Percentiles rank a stretch among this genome's conserved stretches.
phyloP scores from a whole-genome alignment of 2,329 filamentous ascomycete genomes.

The Fusarium domesticum region DNA sequence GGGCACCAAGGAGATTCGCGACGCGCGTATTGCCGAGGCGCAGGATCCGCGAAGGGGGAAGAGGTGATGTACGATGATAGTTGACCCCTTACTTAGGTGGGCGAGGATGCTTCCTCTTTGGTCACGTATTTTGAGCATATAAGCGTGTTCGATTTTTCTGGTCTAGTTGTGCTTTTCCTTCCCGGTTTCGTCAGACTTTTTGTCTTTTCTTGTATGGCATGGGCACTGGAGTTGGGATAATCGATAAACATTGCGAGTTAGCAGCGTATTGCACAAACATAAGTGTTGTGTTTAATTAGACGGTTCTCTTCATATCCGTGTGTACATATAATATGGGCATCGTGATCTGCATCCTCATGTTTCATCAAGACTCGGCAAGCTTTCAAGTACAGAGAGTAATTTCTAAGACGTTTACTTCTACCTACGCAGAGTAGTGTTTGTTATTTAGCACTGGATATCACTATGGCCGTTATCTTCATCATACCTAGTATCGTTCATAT shows the following conservation, averaged over 20 bases:
- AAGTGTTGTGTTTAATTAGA: constrained; percentile 2
- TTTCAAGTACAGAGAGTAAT: no score
- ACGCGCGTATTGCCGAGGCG: constrained; percentile 77
- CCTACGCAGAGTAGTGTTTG: background rate
- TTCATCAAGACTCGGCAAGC: no score
- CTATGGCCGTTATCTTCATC: constrained; percentile 13
- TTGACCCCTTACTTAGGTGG: background rate
- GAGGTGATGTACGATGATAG: constrained; percentile 30
- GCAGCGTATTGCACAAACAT: constrained; percentile 10
- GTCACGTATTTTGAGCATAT: no score
- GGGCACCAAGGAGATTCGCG: constrained; percentile 87
- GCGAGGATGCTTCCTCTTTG: no score
- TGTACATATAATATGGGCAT: background rate
- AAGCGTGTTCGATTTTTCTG: constrained; percentile 5
- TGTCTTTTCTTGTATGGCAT: constrained; percentile 24
- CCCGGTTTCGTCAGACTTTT: constrained; percentile 10
- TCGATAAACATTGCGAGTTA: constrained; percentile 13
- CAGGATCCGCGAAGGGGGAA: constrained; percentile 73
- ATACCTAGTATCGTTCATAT: constrained; percentile 9
- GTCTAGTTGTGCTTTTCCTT: constrained; percentile 7
- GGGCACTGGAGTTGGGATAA: constrained; percentile 24
- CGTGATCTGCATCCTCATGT: background rate
- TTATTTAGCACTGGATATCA: constrained; percentile 21
- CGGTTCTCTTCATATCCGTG: background rate
- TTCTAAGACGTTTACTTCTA: no score